A percentile compares a stretch with the other conserved stretches of the same genome.
Conservation (phyloP, 345 rosid genomes). For the Pugionium dolabratum region DNA sequence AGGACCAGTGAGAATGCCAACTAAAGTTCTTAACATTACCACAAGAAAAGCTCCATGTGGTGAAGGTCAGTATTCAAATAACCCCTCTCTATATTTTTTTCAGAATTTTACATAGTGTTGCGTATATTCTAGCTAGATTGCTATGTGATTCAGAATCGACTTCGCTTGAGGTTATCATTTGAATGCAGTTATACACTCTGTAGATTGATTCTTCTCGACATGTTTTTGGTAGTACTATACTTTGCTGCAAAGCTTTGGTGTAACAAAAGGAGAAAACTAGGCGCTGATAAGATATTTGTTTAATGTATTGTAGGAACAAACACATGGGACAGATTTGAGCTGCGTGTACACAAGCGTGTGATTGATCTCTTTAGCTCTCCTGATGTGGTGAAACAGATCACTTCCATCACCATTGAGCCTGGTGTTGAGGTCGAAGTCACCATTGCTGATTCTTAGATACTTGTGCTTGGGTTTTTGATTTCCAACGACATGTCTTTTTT, state of each 20-base stretch:
- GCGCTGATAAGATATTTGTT: no score
- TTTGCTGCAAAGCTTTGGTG: no score
- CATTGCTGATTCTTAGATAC: constrained; percentile 43
- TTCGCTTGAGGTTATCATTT: background rate
- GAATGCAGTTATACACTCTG: background rate
- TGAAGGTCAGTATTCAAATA: constrained; percentile 47
- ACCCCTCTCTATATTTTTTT: background rate
- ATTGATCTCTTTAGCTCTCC: constrained; percentile 61
- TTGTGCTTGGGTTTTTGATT: no score
- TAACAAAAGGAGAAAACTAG: no score
- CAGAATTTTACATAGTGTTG: background rate
- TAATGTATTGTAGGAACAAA: constrained; percentile 46
- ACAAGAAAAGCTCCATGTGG: constrained; percentile 62
- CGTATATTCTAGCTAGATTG: constrained; percentile 4
- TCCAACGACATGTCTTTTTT: no score
- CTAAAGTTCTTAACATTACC: constrained; percentile 57
- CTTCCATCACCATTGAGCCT: constrained; percentile 58
- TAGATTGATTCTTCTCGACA: background rate
- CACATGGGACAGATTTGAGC: constrained; percentile 60
- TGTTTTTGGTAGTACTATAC: no score
- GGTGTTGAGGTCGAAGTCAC: constrained; percentile 65
- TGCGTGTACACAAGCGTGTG: constrained; percentile 56
- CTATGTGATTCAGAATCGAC: background rate
- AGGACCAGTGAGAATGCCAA: constrained; percentile 67
- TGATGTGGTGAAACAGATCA: constrained; percentile 64